Base-by-base conservation (phyloP, 163 green algal genomes). In the Scenedesmus sp. region DNA sequence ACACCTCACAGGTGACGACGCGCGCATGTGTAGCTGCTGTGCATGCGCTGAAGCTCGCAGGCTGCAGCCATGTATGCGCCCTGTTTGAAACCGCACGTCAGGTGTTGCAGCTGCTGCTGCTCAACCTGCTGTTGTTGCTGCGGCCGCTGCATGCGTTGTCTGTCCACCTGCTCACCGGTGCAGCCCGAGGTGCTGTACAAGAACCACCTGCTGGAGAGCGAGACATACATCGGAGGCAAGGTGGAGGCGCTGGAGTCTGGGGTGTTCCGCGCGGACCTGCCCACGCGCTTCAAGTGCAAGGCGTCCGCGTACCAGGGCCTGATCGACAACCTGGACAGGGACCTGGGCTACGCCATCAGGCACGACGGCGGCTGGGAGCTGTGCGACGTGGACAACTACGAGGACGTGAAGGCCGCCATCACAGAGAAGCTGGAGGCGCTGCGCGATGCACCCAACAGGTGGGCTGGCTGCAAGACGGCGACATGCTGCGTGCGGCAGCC, bases 211-310 rank as follows among this genome's bases (percentile, higher is more conserved):
- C 95, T 99, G 86, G 96, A 99, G 88, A 97, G 84, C 30, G 98
- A 99, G 95, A 99, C 98, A 22, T 99, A 99, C 96, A 99, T 99
- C 81, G 98, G 98, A 0, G 98, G 98, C 87, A 99, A 99, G 93
- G 98, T 97, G 91, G 98, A 99, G 93, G 98, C 97, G 9, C 94
- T 99, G 20, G 97, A 99, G 95, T 96, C 91, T 42, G 98, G 98
- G 7, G 97, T 99, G 37, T 99, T 99, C 94, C 94, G 98, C 72
- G 94, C 97, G n/a, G 98, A 99, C 94, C 95, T 99, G 82, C 98
- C 97, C 81, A 96, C 95, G 53, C 88, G 94, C 33, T 99, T 99
- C 95, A 96, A 95, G 42, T 94, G 95, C 90, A 95, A 96, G 53
- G 90, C 97, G 0, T 93, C 91, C 1, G 97, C 95, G 4, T 99